A percentile compares a stretch with the other conserved stretches of the same genome.
These are phyloP conservation scores for Ricinus communis DNA, from an alignment of 345 rosid species.

Conservation along the genomic window DNA sequence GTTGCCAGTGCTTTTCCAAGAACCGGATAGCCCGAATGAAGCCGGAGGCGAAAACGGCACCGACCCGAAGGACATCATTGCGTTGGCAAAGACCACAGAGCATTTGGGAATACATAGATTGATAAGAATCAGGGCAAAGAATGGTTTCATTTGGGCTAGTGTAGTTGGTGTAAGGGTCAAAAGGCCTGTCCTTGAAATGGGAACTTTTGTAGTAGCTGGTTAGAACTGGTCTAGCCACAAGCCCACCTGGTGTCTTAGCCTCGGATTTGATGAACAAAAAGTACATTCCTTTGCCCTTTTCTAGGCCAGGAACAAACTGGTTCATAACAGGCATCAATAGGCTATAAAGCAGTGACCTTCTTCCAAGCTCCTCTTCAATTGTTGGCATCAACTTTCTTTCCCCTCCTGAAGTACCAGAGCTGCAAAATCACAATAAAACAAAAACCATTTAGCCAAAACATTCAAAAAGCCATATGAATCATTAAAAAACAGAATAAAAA, in stretches of 20 bases:
- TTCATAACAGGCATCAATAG: constrained; percentile 56
- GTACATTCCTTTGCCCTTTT: constrained; percentile 62
- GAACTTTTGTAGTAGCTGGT: constrained; percentile 61
- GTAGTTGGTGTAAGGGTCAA: constrained; percentile 51
- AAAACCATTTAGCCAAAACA: constrained; percentile 16
- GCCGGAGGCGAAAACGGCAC: constrained; percentile 62
- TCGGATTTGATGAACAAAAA: constrained; percentile 62
- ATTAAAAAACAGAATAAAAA: neutral
- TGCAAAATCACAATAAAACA: constrained; percentile 23
- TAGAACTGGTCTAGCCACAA: constrained; percentile 58
- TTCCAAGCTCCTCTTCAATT: constrained; percentile 46
- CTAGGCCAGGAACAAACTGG: constrained; percentile 47
- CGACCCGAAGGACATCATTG: constrained; percentile 50
- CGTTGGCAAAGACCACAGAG: constrained; percentile 55
- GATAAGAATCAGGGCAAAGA: constrained; percentile 55
- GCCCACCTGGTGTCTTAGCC: constrained; percentile 52
- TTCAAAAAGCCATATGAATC: too few relatives aligned
- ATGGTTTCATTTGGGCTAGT: constrained; percentile 61
- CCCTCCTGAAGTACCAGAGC: constrained; percentile 97
- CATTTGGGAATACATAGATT: constrained; percentile 61
- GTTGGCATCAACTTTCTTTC: constrained; percentile 67
- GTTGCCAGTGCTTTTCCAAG: constrained; percentile 47
- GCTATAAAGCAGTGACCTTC: constrained; percentile 53
- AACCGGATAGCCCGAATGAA: constrained; percentile 59
- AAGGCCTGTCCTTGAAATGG: constrained; percentile 47